These are phyloP conservation scores for Salvia miltiorrhiza DNA, from an alignment of 257 asterid species.

Conservation along the genomic window DNA sequence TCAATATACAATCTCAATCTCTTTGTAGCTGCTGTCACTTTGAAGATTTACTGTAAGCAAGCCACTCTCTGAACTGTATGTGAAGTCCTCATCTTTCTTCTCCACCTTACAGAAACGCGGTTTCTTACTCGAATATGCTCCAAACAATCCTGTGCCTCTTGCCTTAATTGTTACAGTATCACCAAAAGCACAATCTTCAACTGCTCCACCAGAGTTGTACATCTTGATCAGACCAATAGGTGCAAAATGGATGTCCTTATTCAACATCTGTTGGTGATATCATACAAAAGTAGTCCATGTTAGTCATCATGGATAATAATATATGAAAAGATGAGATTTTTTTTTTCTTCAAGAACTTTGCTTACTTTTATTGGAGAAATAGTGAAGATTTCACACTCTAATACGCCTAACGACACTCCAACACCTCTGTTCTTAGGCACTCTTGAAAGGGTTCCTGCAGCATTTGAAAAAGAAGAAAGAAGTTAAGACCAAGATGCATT, in stretches of 20 bases:
- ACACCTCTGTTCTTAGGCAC: conserved; percentile 29
- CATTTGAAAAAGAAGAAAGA: too few species aligned
- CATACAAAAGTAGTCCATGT: not conserved
- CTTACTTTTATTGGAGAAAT: conserved; percentile 49
- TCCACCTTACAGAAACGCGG: conserved; percentile 50
- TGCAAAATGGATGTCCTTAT: conserved; percentile 37
- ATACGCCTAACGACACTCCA: conserved; percentile 32
- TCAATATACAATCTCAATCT: conserved; percentile 36
- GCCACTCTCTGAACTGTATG: conserved; percentile 41
- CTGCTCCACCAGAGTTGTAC: conserved; percentile 64
- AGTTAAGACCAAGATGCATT: not conserved
- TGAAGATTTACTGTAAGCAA: conserved; percentile 42
- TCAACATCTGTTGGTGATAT: conserved; percentile 8
- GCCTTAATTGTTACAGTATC: conserved; percentile 27
- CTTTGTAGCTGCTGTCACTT: conserved; percentile 38
- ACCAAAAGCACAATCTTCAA: conserved; percentile 31
- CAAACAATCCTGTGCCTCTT: conserved; percentile 62
- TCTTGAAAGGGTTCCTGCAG: conserved; percentile 42
- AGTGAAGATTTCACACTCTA: conserved; percentile 57
- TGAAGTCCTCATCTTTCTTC: conserved; percentile 36
- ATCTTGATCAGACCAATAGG: conserved; percentile 51
- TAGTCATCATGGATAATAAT: not conserved
- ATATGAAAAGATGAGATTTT: not conserved
- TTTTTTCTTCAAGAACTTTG: not conserved
- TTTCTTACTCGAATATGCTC: conserved; percentile 62